Base-by-base conservation (phyloP, 78 protist genomes). In the Emiliania huxleyi region DNA sequence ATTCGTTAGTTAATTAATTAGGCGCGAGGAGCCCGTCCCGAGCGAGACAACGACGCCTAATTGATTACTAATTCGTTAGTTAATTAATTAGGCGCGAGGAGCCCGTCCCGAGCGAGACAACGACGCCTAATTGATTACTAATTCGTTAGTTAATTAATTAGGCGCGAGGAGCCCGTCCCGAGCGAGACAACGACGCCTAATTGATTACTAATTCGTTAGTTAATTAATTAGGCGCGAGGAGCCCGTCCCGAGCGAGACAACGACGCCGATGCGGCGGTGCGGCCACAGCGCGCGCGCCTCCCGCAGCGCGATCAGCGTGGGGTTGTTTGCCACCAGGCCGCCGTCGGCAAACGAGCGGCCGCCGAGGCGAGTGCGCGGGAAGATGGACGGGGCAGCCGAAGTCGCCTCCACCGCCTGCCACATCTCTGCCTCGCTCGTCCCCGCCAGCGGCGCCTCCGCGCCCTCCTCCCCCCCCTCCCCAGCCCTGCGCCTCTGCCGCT, bases 281-380 rank as follows among this genome's bases (percentile, higher is more conserved):
- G 81, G 81, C 81, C 81, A 71, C 22, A 71, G 81, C 5, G 81
- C 35, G 42, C 81, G 81, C 29, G 81, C 81, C 81, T 71, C 81
- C 19, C 81, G 35, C 42, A 71, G 5, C 18, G 81, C 81, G 42
- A 71, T 4, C 15, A 35, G 29, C 23, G 81, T 6, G 18, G 81
- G 81, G 19, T 71, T 35, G 19, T 71, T 71, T 35, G 81, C 81
- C 42, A 71, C 81, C 40, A 71, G 81, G 42, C 81, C 81, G 42
- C 81, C 81, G 81, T 71, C 81, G 44, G 81, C 81, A 18, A 71
- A 5, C 19, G 2, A 71, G 42, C 11, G 12, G 42, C 81, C 42
- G 42, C 42, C 12, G 42, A n/a, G 42, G 42, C 35, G 81, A 18
- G 42, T 12, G 42, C 81, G 81, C 19, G 81, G 81, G 19, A 71